Percentiles rank a stretch among this genome's conserved stretches.
Evolutionary conservation across 768 basidiomycete genomes (phyloP).

Genomic region (Pulveroboletus frians): DNA sequence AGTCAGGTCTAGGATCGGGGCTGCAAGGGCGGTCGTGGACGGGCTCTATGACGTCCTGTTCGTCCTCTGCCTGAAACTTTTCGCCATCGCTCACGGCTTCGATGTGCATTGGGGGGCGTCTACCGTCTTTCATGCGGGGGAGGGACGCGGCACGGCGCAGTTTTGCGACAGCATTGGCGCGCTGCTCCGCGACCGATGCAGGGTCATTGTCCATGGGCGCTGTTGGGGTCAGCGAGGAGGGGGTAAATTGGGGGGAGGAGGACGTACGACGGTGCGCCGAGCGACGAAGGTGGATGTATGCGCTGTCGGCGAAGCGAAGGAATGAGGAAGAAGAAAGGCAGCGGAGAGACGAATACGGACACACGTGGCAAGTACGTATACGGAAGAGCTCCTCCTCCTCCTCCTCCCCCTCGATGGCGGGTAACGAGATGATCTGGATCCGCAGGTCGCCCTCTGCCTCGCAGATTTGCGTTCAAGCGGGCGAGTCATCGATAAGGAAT

Average conservation of each 20-base stretch:
- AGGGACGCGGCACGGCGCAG: slow-evolving; percentile 89
- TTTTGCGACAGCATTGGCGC: slow-evolving; percentile 83
- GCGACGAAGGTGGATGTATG: slow-evolving; percentile 10
- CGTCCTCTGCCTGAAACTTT: slow-evolving; percentile 42
- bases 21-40: slow-evolving; percentile 5
- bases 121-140: slow-evolving; percentile 86
- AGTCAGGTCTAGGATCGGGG: slow-evolving; percentile 23
- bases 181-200: slow-evolving; percentile 62
- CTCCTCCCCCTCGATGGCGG: no score
- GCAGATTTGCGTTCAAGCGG: slow-evolving; percentile 15
- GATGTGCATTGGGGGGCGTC: slow-evolving; percentile 81
- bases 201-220: slow-evolving; percentile 33
- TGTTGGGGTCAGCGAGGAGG: neutral
- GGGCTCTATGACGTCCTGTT: slow-evolving; percentile 10
- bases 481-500: slow-evolving; percentile 24
- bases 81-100: slow-evolving; percentile 83
- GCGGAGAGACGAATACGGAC: slow-evolving; percentile 8
- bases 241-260: slow-evolving; percentile 6
- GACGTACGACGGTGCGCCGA: slow-evolving; percentile 6
- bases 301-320: neutral
- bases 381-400: neutral
- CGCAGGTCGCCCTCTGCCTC: slow-evolving; percentile 25
- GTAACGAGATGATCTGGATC: slow-evolving; percentile 21
- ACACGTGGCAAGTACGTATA: slow-evolving; percentile 14
- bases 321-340: neutral